A percentile compares a stretch with the other conserved stretches of the same genome.
Conservation (phyloP, 1,139 yeast genomes). For the Yamadazyma triangularis region DNA sequence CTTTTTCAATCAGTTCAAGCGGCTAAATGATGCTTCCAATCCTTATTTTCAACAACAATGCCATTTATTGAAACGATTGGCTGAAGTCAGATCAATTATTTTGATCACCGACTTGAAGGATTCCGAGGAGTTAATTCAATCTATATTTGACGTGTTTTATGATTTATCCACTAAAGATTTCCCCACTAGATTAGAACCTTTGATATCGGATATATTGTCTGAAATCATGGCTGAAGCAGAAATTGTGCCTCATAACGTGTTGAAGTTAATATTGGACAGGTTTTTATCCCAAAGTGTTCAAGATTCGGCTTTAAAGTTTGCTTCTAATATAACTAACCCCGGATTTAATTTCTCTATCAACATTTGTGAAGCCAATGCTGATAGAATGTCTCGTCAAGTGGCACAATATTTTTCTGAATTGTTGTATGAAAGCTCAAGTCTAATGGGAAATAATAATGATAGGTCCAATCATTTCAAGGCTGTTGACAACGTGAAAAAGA, state of each 20-base stretch:
- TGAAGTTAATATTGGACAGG: slow-evolving; percentile 58
- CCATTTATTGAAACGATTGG: slow-evolving; percentile 62
- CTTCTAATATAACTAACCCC: slow-evolving; percentile 34
- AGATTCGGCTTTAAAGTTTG: slow-evolving; percentile 6
- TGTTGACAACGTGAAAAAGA: slow-evolving; percentile 45
- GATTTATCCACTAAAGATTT: slow-evolving; percentile 39
- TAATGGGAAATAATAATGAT: slow-evolving; percentile 5
- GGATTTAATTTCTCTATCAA: slow-evolving; percentile 65
- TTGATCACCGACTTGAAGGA: slow-evolving; percentile 73
- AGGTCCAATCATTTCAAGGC: slow-evolving; percentile 18
- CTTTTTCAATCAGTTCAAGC: slow-evolving; percentile 59
- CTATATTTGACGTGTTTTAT: slow-evolving; percentile 61
- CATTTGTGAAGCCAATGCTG: slow-evolving; percentile 68
- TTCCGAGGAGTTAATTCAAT: slow-evolving; percentile 50
- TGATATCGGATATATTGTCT: slow-evolving; percentile 63
- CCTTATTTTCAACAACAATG: slow-evolving; percentile 65
- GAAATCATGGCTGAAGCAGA: slow-evolving; percentile 78
- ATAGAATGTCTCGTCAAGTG: slow-evolving; percentile 70
- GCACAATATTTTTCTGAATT: slow-evolving; percentile 81
- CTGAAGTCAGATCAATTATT: slow-evolving; percentile 78
- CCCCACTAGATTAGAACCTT: slow-evolving; percentile 47
- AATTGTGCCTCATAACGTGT: slow-evolving; percentile 56
- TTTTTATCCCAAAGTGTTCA: slow-evolving; percentile 27
- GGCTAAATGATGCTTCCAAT: slow-evolving; percentile 53
- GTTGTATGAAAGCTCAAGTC: slow-evolving; percentile 46